Evolutionary conservation across 257 asterid species (phyloP), one percentile per base, ranked within the genome.

Genomic region (Capsicum rhomboideum): DNA sequence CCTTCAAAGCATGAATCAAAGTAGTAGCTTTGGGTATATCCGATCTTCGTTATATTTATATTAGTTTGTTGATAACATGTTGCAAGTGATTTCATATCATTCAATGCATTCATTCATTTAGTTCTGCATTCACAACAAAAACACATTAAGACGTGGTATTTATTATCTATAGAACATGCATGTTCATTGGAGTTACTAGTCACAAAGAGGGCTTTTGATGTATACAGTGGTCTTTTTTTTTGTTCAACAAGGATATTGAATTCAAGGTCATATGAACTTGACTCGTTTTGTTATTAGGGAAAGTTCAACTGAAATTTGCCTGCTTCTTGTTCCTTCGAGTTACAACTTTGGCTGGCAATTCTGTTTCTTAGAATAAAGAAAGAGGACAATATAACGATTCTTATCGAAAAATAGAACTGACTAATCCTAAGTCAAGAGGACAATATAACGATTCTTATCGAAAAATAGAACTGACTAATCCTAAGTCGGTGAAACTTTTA

Each of bases 41-140:
- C 52, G 37, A 18, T 28, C 84, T n/a, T 49, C 34, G 13, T 20
- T 8, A 61, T 64, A 44, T n/a, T 61, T 64, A 40, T 63, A 44
- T 31, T 82, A 10, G 74, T 46, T 53, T 46, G 34, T n/a, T 18
- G 18, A 82, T 82, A 61, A 34, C 40, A 50, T 75, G 63, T 77
- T 77, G 61, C 81, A 26, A 77, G 46, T 71, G 34, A 10, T 71
- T 83, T 34, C 52, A 18, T 34, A 68, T 78, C 79, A 28, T 71
- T 78, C 69, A 53, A 82, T 80, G 83, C 87, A 85, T 90, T 87
- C 90, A 88, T 89, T 91, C 86, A 88, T 89, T 64, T 82, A 20
- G 80, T 67, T 82, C 61, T 67, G 79, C 81, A 77, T 50, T 75
- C 79, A 75, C 63, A 46, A 46, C 58, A 50, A 49, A n/a, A 77